Conservation (phyloP, 2,329 filamentous ascomycete genomes). For the Pyrenophora graminea region DNA sequence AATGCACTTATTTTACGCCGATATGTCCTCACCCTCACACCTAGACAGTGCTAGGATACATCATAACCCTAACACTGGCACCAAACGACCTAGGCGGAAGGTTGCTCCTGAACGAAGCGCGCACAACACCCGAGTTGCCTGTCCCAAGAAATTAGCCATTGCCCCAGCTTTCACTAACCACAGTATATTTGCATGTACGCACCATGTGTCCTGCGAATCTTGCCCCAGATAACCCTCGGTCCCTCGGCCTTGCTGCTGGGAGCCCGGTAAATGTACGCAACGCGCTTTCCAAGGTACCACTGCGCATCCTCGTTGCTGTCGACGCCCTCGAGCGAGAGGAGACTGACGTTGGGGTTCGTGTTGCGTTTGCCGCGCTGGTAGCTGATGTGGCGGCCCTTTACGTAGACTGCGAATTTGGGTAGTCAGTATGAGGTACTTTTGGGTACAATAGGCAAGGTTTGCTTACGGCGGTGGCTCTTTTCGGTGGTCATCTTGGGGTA, state of each 20-base stretch:
- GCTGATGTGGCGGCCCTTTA: conserved; percentile 91
- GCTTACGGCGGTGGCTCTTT: conserved; percentile 18
- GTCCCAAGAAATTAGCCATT: conserved; percentile 48
- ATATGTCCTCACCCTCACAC: neutral
- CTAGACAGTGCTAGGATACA: conserved; percentile 66
- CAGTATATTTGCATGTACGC: conserved; percentile 50
- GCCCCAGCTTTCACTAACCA: conserved; percentile 39
- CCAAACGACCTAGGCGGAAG: conserved; percentile 78
- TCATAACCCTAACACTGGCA: conserved; percentile 86
- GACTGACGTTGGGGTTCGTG: conserved; percentile 64
- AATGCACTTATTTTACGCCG: neutral
- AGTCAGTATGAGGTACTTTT: neutral
- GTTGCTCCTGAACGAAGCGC: conserved; percentile 91
- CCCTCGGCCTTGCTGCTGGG: conserved; percentile 71
- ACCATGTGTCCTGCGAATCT: conserved; percentile 82
- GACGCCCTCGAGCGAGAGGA: conserved; percentile 98
- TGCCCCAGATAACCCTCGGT: conserved; percentile 90
- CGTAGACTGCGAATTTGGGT: conserved; percentile 11
- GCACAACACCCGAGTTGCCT: conserved; percentile 94
- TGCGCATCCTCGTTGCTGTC: conserved; percentile 84
- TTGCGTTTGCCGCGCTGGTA: conserved; percentile 82
- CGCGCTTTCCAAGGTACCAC: conserved; percentile 98
- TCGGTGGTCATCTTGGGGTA: conserved; percentile 11
- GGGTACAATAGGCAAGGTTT: neutral
- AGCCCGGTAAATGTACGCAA: conserved; percentile 95